Evolutionary conservation across 1,284 basidiomycete genomes (phyloP).

Genomic region (Rhodotorula mucilaginosa): DNA sequence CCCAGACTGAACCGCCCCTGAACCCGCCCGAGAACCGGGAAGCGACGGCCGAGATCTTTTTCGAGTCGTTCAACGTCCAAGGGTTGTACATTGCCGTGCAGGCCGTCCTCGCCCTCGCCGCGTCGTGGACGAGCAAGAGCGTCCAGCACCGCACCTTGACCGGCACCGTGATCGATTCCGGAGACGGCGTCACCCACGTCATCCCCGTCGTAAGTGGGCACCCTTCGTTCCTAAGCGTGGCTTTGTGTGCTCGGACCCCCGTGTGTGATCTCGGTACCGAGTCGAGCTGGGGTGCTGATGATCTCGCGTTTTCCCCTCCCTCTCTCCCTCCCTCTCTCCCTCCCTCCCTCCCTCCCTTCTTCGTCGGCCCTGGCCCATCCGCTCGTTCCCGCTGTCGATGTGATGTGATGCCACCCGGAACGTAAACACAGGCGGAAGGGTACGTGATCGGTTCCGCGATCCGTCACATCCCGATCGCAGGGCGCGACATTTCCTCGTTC

Average conservation of each 20-base stretch:
- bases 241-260: conserved; percentile 3
- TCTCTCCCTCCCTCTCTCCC: background rate
- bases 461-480: conserved; percentile 98
- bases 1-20: conserved; percentile 92
- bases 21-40: conserved; percentile 99
- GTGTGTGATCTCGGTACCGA: background rate
- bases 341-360: background rate
- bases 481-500: conserved; percentile 95
- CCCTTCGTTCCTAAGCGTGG: too few species aligned
- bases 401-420: too few species aligned
- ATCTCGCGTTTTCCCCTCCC: too few species aligned
- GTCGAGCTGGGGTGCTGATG: background rate
- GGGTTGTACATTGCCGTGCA: conserved; percentile 98
- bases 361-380: too few species aligned
- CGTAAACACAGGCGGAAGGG: conserved; percentile 65
- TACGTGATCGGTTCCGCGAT: conserved; percentile 99
- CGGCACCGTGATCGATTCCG: conserved; percentile 98
- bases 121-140: conserved; percentile 92
- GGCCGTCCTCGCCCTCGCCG: conserved; percentile 97
- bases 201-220: conserved; percentile 70
- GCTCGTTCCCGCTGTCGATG: background rate
- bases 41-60: conserved; percentile 99
- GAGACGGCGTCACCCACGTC: conserved; percentile 97
- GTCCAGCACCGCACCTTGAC: conserved; percentile 57
- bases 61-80: conserved; percentile 56